These are phyloP conservation scores for Rhizopogon roseolus DNA, from an alignment of 768 basidiomycete species.

Conservation along the genomic window DNA sequence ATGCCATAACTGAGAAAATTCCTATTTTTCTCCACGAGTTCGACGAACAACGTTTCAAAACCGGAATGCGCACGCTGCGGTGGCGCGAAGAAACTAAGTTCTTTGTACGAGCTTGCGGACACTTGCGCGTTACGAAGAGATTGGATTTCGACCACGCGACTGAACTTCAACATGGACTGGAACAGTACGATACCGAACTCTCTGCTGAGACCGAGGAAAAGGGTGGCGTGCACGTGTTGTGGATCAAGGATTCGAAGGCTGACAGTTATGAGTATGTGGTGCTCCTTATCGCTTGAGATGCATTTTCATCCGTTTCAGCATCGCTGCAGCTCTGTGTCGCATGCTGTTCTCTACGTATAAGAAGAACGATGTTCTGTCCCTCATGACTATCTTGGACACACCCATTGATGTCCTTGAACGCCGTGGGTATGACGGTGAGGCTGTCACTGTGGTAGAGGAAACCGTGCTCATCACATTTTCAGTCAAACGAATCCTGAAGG, in stretches of 20 bases:
- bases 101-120: slow-evolving; percentile 57
- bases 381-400: slow-evolving; percentile 88
- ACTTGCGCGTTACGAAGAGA: slow-evolving; percentile 52
- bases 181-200: slow-evolving; percentile 43
- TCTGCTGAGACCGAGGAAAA: slow-evolving; percentile 56
- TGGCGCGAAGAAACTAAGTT: slow-evolving; percentile 55
- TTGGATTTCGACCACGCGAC: slow-evolving; percentile 40
- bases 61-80: slow-evolving; percentile 55
- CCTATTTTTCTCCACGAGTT: slow-evolving; percentile 88
- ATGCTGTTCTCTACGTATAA: slow-evolving; percentile 69
- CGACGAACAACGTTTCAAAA: slow-evolving; percentile 41
- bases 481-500: slow-evolving; percentile 7
- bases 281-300: background rate
- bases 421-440: slow-evolving; percentile 74
- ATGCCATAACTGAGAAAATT: slow-evolving; percentile 67
- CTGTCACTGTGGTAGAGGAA: background rate
- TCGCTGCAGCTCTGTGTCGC: slow-evolving; percentile 75
- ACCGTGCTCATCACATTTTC: background rate
- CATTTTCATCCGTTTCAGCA: slow-evolving; percentile 37
- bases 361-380: slow-evolving; percentile 77
- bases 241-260: slow-evolving; percentile 62
- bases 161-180: background rate
- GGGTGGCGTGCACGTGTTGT: slow-evolving; percentile 49
- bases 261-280: slow-evolving; percentile 82
- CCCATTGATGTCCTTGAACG: slow-evolving; percentile 74